A percentile compares a stretch with the other conserved stretches of the same genome.
Evolutionary conservation across 1,284 basidiomycete genomes (phyloP).

Genomic region (Cryptococcus sp.): DNA sequence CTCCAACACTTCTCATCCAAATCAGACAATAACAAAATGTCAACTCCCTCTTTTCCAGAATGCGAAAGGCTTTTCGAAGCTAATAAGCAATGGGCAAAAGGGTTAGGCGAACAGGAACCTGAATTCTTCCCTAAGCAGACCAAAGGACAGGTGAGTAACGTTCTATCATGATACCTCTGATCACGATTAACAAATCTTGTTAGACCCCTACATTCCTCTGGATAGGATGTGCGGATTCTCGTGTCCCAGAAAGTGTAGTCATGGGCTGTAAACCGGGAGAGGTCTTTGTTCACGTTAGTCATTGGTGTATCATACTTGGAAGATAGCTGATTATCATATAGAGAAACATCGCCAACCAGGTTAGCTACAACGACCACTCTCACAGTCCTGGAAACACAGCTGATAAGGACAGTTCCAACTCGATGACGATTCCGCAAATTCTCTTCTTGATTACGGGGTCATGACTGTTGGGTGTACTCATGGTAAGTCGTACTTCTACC

Average conservation of each 20-base stretch:
- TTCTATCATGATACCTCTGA: no score
- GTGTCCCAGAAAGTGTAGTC: constrained; percentile 44
- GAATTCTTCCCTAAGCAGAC: constrained; percentile 33
- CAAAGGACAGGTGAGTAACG: constrained; percentile 41
- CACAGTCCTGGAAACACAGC: neutral
- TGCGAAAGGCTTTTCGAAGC: constrained; percentile 24
- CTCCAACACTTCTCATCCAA: neutral
- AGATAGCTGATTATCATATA: constrained; percentile 6
- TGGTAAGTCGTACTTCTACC: constrained; percentile 54
- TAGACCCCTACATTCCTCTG: constrained; percentile 43
- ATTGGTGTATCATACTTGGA: no score
- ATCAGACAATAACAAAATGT: neutral
- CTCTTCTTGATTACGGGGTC: constrained; percentile 78
- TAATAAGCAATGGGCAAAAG: constrained; percentile 36
- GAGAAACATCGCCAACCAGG: constrained; percentile 62
- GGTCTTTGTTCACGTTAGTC: constrained; percentile 58
- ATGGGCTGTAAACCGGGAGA: constrained; percentile 56
- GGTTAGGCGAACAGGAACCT: constrained; percentile 24
- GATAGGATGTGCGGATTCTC: constrained; percentile 47
- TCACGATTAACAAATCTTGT: no score
- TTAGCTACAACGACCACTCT: constrained; percentile 3
- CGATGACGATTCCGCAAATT: constrained; percentile 69
- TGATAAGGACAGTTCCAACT: constrained; percentile 60
- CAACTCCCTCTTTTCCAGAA: constrained; percentile 11
- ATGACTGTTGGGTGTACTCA: constrained; percentile 74